Evolutionary conservation across 2,329 filamentous ascomycete genomes (phyloP).

Genomic region (Hyphodiscus sp.): DNA sequence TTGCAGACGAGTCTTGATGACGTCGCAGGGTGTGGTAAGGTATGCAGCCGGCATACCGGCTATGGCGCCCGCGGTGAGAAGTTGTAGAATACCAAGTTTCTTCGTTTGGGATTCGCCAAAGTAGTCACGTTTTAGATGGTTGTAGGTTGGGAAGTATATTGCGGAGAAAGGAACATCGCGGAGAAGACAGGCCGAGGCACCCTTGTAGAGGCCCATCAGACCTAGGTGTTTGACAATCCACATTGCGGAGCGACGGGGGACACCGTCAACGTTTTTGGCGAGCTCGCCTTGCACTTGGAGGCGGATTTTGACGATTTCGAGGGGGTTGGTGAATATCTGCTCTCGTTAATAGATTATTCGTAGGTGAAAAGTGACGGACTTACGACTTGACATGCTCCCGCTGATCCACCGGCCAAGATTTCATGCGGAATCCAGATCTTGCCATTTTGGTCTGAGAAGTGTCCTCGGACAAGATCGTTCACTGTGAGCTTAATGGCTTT

Average conservation of each 20-base stretch:
- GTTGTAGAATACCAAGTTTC: slow-evolving; percentile 83
- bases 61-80: slow-evolving; percentile 91
- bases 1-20: slow-evolving; percentile 98
- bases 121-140: slow-evolving; percentile 85
- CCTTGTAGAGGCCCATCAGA: slow-evolving; percentile 93
- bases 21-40: slow-evolving; percentile 93
- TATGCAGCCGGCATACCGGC: slow-evolving; percentile 89
- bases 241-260: slow-evolving; percentile 84
- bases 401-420: slow-evolving; percentile 79
- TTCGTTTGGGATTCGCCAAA: slow-evolving; percentile 86
- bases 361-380: slow-evolving; percentile 35
- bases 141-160: slow-evolving; percentile 98
- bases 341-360: neutral
- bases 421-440: slow-evolving; percentile 67
- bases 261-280: slow-evolving; percentile 75
- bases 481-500: slow-evolving; percentile 99
- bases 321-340: slow-evolving; percentile 91
- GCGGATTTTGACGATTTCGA: slow-evolving; percentile 99
- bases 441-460: slow-evolving; percentile 68
- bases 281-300: slow-evolving; percentile 96
- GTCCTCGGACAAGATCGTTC: slow-evolving; percentile 81
- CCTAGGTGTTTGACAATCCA: slow-evolving; percentile 97
- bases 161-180: slow-evolving; percentile 97
- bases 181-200: slow-evolving; percentile 85
- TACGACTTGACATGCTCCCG: slow-evolving; percentile 94